Conservation (phyloP, 306 rosid species). For the Cucurbita argyrosperma region DNA sequence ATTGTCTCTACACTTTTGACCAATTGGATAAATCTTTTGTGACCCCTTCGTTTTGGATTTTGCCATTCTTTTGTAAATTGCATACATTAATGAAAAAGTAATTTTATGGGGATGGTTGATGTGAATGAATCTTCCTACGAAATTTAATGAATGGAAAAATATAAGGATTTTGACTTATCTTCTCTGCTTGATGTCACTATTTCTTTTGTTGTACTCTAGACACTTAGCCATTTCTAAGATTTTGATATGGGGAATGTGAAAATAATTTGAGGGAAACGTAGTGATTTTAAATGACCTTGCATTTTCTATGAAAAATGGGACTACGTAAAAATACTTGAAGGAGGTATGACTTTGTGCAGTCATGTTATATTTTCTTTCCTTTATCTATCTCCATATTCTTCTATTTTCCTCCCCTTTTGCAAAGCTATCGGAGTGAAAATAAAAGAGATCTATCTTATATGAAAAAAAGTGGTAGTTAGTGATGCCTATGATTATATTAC, state of each 20-base stretch:
- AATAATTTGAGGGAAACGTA: not conserved
- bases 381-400: not conserved
- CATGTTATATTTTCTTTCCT: not conserved
- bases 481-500: not conserved
- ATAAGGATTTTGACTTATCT: no score
- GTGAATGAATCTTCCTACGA: no score
- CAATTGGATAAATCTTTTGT: no score
- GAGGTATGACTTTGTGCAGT: not conserved
- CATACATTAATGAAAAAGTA: no score
- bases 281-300: not conserved
- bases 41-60: no score
- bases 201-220: not conserved
- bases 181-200: no score
- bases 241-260: not conserved
- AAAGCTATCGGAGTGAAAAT: not conserved
- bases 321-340: not conserved
- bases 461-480: not conserved
- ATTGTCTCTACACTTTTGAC: no score
- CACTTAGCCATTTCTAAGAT: not conserved
- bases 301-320: not conserved
- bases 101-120: no score
- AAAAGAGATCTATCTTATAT: not conserved
- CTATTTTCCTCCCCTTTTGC: not conserved
- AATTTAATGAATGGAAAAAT: no score
- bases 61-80: no score